These are phyloP conservation scores for Cucumis cinereus DNA, from an alignment of 306 rosid species.

Conservation along the genomic window DNA sequence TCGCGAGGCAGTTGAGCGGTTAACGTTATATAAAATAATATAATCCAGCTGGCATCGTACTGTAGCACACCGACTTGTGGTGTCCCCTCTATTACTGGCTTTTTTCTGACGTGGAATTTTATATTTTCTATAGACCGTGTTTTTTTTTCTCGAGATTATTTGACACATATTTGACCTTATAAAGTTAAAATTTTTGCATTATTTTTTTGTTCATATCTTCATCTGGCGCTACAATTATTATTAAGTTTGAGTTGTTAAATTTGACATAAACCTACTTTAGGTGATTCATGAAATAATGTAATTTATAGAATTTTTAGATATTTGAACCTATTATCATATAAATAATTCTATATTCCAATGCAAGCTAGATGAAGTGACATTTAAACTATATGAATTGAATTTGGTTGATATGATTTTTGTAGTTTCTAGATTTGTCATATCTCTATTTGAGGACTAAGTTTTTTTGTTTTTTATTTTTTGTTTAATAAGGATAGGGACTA, in stretches of 20 bases:
- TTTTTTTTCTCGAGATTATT: neutral
- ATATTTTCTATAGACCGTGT: neutral
- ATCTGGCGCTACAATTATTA: too few relatives aligned
- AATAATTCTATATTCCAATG: too few relatives aligned
- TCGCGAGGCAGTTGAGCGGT: conserved; percentile 6
- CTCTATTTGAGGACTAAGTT: too few relatives aligned
- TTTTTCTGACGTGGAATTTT: neutral
- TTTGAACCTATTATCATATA: too few relatives aligned
- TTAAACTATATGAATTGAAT: neutral
- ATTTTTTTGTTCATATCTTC: neutral
- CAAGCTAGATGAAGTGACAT: too few relatives aligned
- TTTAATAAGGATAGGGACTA: too few relatives aligned
- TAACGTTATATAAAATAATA: neutral
- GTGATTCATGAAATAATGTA: too few relatives aligned
- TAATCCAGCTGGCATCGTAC: neutral
- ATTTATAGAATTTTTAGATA: too few relatives aligned
- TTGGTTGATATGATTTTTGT: neutral
- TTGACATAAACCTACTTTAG: too few relatives aligned
- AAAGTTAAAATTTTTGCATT: neutral
- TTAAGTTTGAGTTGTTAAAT: neutral
- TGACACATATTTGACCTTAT: neutral
- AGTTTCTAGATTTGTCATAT: neutral
- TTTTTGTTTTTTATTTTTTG: too few relatives aligned
- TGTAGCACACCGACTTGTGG: conserved; percentile 2
- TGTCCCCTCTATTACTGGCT: neutral